These are phyloP conservation scores for Metrosideros polymorpha DNA, from an alignment of 441 rosid genomes.

Conservation along the genomic window DNA sequence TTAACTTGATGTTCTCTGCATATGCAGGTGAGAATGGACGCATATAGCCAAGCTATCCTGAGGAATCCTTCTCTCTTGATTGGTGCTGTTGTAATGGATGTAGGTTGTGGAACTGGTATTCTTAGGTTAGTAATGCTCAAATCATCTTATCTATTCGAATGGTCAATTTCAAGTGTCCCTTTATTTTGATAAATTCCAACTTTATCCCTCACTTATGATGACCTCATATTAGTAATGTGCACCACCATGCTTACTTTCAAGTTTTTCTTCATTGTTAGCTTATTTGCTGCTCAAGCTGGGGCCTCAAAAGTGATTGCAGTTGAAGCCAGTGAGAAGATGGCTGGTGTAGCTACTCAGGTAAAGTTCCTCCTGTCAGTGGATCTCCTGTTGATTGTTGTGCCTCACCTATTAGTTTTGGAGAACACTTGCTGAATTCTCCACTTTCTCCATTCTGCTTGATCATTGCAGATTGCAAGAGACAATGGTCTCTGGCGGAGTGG, in stretches of 20 bases:
- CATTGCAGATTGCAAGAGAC: slow-evolving; percentile 69
- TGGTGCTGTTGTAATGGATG: slow-evolving; percentile 88
- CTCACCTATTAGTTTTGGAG: background rate
- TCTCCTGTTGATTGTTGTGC: background rate
- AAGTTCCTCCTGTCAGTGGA: background rate
- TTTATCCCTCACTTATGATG: background rate
- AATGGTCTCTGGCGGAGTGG: slow-evolving; percentile 40
- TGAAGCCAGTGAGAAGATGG: slow-evolving; percentile 95
- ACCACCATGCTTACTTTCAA: background rate
- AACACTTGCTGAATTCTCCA: background rate
- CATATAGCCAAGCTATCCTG: slow-evolving; percentile 73
- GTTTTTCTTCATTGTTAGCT: slow-evolving; percentile 25
- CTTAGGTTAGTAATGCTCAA: slow-evolving; percentile 41
- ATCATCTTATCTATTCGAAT: background rate
- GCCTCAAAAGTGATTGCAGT: slow-evolving; percentile 86
- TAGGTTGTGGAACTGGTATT: slow-evolving; percentile 96
- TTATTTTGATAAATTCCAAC: background rate
- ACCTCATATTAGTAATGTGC: background rate
- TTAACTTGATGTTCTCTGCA: background rate
- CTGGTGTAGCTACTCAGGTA: slow-evolving; percentile 85
- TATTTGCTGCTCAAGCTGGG: slow-evolving; percentile 87
- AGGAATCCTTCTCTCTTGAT: slow-evolving; percentile 63
- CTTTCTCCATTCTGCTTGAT: background rate
- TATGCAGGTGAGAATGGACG: slow-evolving; percentile 71
- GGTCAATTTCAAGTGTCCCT: background rate